Evolutionary conservation across 495 filamentous ascomycete genomes (phyloP).

Genomic region (Daldinia loculata): DNA sequence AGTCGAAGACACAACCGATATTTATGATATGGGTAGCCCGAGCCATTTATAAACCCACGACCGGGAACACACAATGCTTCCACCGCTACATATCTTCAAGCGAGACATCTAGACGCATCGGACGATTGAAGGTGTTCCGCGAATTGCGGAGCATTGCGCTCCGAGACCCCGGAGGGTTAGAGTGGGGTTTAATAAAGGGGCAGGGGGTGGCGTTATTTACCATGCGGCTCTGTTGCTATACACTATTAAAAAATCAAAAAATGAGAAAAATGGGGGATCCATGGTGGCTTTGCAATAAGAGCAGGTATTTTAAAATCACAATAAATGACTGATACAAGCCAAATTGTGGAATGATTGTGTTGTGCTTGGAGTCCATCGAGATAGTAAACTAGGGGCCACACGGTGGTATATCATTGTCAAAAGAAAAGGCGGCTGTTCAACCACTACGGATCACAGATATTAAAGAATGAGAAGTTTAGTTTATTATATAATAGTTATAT

Average conservation of each 20-base stretch:
- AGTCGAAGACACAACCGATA: background rate
- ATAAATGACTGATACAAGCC: no score
- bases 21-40: background rate
- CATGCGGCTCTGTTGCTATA: slow-evolving; percentile 3
- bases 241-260: background rate
- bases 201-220: background rate
- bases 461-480: no score
- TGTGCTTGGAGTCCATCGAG: no score
- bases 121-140: slow-evolving; percentile 1
- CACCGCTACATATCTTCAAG: background rate
- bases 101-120: slow-evolving; percentile 7
- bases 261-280: no score
- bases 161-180: slow-evolving; percentile 19
- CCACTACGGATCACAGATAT: no score
- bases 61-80: background rate
- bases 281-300: no score
- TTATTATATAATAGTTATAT: no score
- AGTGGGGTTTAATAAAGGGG: slow-evolving; percentile 2
- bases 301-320: no score
- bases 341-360: no score
- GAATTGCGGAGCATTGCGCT: slow-evolving; percentile 28
- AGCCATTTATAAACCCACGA: slow-evolving; percentile 1
- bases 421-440: no score
- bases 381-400: no score
- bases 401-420: no score